phyloP scores from a whole-genome alignment of 192 early-diverging fungal species.

The Linnemannia hyalina region DNA sequence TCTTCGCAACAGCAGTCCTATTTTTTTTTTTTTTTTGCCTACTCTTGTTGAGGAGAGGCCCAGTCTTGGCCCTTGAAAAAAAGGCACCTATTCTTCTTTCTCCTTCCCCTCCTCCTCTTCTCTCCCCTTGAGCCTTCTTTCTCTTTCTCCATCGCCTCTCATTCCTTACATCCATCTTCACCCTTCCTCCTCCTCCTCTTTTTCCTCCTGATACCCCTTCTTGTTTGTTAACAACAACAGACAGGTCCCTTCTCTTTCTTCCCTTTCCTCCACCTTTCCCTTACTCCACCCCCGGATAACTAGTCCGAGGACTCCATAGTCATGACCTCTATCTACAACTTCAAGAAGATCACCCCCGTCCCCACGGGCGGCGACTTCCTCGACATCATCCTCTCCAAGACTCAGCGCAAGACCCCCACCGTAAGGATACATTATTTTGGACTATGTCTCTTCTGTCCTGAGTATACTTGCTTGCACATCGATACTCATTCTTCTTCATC shows the following conservation, averaged over 20 bases:
- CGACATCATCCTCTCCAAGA: constrained; percentile 98
- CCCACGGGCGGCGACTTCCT: constrained; percentile 93
- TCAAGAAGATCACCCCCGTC: constrained; percentile 97
- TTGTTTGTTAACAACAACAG: constrained; percentile 2
- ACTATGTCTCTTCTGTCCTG: constrained; percentile 59
- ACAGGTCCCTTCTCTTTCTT: background rate
- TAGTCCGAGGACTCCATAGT: background rate
- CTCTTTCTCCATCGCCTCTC: background rate
- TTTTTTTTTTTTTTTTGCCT: constrained; percentile 7
- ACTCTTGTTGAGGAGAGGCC: background rate
- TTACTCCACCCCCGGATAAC: background rate
- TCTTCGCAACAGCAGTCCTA: background rate
- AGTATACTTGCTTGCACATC: background rate
- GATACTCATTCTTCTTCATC: background rate
- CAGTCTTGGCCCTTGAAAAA: background rate
- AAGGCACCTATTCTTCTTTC: background rate
- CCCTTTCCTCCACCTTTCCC: background rate
- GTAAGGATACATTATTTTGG: constrained; percentile 85
- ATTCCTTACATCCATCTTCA: background rate
- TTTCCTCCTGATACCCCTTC: constrained; percentile 14
- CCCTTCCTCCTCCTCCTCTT: background rate
- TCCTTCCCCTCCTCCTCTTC: background rate
- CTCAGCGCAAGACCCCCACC: constrained; percentile 97
- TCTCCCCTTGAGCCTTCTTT: background rate
- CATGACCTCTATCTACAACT: constrained; percentile 88